Evolutionary conservation across 495 filamentous ascomycete species (phyloP), one percentile per base, ranked within the genome.

Genomic region (Lophiotrema nucula): DNA sequence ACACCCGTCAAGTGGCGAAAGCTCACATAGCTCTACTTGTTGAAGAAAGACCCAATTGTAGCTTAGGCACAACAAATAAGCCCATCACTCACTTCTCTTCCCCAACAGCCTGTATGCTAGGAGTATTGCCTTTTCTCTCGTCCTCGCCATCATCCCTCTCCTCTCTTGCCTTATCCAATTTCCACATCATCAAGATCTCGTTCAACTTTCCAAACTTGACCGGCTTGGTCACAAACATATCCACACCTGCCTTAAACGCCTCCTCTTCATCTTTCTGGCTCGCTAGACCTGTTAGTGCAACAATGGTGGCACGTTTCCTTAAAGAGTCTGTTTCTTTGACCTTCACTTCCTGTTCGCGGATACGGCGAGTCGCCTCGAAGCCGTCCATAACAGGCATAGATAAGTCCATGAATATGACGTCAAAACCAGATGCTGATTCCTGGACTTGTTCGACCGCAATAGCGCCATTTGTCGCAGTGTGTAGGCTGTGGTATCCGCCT

Each of bases 341-440:
- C n/a, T 56, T 50, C n/a, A 4, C 12, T 24, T 65, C 62, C 15
- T 47, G 37, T 19, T 41, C 38, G 19, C 64, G 47, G 27, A 67
- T 67, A 18, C 19, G 12, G 15, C 61, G 47, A 27, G 64, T 67
- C 16, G 55, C 37, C 28, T 60, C 61, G 18, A 60, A 50, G 2
- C 64, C 64, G 37, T 60, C 35, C 56, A 67, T 64, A 1, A 67
- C 31, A 5, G 64, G 64, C 64, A 67, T 67, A 13, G 43, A 64
- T 8, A 76, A 68, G 39, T 70, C 69, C 21, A 69, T 68, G 6
- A 68, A 45, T 6, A 66, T 43, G 38, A 64, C 39, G 42, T 67
- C 55, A 8, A 46, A 46, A 16, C n/a, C n/a, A n/a, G n/a, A n/a
- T n/a, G n/a, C n/a, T n/a, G n/a, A n/a, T n/a, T n/a, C n/a, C n/a